phyloP scores from a whole-genome alignment of 139 green algal species.

The Bryopsis sp. region DNA sequence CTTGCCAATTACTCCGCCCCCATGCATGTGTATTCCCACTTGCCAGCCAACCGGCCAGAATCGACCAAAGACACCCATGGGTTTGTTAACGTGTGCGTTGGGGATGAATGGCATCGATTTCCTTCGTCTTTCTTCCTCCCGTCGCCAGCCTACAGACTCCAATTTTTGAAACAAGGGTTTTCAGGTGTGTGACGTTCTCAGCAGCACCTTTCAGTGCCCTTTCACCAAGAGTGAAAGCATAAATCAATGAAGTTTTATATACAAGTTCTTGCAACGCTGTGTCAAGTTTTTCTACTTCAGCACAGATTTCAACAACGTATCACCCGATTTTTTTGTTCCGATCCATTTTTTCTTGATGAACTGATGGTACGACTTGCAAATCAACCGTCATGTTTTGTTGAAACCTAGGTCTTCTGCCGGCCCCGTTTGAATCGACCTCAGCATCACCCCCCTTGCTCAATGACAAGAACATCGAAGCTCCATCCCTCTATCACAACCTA shows the following conservation, averaged over 20 bases:
- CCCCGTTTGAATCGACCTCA: background rate
- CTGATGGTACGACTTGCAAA: background rate
- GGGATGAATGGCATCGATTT: conserved; percentile 74
- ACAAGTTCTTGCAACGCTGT: no score
- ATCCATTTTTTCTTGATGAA: conserved; percentile 12
- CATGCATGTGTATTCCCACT: background rate
- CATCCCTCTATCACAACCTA: background rate
- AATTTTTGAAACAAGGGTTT: conserved; percentile 65
- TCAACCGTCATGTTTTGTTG: background rate
- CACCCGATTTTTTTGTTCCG: background rate
- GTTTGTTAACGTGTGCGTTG: conserved; percentile 46
- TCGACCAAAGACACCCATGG: background rate
- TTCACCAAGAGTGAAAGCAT: no score
- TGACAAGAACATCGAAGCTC: conserved; percentile 1
- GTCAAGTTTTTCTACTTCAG: background rate
- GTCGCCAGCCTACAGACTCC: conserved; percentile 39
- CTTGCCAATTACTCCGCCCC: conserved; percentile 1
- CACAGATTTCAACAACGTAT: background rate
- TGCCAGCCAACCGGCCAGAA: conserved; percentile 1
- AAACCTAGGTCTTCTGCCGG: background rate
- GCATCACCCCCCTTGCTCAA: conserved; percentile 4
- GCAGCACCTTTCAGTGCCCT: no score
- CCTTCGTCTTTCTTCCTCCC: conserved; percentile 76
- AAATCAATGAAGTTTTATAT: no score
- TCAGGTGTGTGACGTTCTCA: conserved; percentile 14